Evolutionary conservation across 2,329 filamentous ascomycete species (phyloP).

Genomic region (Ophiostoma quercus): DNA sequence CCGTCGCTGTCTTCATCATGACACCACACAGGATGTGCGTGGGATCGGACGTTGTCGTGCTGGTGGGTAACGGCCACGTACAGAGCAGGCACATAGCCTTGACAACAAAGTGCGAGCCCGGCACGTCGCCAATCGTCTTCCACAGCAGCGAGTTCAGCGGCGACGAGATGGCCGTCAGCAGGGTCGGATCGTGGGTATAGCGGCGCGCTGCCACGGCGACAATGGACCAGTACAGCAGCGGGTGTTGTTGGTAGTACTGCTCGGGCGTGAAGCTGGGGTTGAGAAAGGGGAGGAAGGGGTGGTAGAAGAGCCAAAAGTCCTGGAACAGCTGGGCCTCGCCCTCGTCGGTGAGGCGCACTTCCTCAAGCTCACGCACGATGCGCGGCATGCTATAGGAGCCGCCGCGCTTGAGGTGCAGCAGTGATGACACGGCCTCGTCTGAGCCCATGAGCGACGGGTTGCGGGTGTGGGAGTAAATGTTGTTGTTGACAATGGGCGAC

Average conservation of each 20-base stretch:
- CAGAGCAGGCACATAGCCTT: slow-evolving; percentile 76
- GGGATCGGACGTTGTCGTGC: slow-evolving; percentile 71
- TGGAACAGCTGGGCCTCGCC: slow-evolving; percentile 61
- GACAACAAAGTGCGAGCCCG: slow-evolving; percentile 73
- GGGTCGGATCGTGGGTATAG: slow-evolving; percentile 56
- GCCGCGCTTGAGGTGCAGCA: slow-evolving; percentile 61
- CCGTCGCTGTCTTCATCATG: slow-evolving; percentile 83
- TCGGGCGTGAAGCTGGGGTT: slow-evolving; percentile 63
- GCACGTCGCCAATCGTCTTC: slow-evolving; percentile 70
- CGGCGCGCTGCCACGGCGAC: slow-evolving; percentile 69
- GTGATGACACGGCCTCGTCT: slow-evolving; percentile 62
- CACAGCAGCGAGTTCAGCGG: slow-evolving; percentile 67
- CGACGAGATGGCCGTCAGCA: slow-evolving; percentile 63
- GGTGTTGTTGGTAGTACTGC: slow-evolving; percentile 69
- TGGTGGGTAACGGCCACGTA: slow-evolving; percentile 78
- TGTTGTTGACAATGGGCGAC: slow-evolving; percentile 52
- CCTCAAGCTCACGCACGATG: slow-evolving; percentile 57
- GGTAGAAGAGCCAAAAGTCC: slow-evolving; percentile 71
- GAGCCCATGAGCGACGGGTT: slow-evolving; percentile 62
- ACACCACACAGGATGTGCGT: slow-evolving; percentile 77
- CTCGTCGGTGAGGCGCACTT: slow-evolving; percentile 59
- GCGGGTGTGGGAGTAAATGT: slow-evolving; percentile 54
- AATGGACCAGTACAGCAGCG: slow-evolving; percentile 81
- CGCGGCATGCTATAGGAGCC: slow-evolving; percentile 57
- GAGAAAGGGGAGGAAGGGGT: slow-evolving; percentile 72